Conservation (phyloP, 805 yeast genomes). For the Saturnispora saitoi region DNA sequence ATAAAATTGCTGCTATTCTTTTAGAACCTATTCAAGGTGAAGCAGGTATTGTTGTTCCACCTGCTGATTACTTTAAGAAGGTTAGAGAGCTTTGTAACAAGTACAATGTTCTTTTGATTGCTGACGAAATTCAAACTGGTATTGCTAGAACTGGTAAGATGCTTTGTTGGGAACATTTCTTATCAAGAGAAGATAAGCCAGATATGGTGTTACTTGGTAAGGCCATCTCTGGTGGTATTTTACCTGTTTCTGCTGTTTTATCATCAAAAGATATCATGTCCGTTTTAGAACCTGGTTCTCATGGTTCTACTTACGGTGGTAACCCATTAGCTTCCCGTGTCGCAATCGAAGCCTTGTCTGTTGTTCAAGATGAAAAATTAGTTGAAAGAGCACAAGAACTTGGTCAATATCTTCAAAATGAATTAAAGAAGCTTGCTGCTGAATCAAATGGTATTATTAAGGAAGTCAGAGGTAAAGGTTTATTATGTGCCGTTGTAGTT, state of each 20-base stretch:
- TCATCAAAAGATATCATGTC: conserved; percentile 88
- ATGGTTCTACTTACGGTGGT: conserved; percentile 97
- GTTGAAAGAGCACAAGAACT: conserved; percentile 66
- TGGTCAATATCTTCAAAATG: conserved; percentile 60
- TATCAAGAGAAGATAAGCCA: conserved; percentile 65
- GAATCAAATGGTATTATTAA: conserved; percentile 46
- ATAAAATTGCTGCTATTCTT: conserved; percentile 80
- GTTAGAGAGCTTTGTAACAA: conserved; percentile 71
- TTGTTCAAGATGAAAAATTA: conserved; percentile 78
- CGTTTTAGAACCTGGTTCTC: conserved; percentile 88
- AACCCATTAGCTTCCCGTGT: conserved; percentile 91
- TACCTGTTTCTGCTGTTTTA: conserved; percentile 86
- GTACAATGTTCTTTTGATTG: conserved; percentile 80
- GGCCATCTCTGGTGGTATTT: conserved; percentile 91
- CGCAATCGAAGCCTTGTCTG: conserved; percentile 88
- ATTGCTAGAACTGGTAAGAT: conserved; percentile 94
- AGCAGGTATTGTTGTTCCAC: conserved; percentile 96
- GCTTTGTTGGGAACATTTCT: conserved; percentile 73
- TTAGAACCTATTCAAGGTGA: conserved; percentile 98
- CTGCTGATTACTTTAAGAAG: conserved; percentile 62
- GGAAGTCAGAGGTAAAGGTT: conserved; percentile 76
- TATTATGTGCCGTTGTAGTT: conserved; percentile 84
- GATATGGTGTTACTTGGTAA: conserved; percentile 87
- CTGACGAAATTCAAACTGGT: conserved; percentile 97
- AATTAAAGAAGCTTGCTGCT: conserved; percentile 34